These are phyloP conservation scores for Fraxinus excelsior DNA, from an alignment of 257 asterid genomes.

Conservation along the genomic window DNA sequence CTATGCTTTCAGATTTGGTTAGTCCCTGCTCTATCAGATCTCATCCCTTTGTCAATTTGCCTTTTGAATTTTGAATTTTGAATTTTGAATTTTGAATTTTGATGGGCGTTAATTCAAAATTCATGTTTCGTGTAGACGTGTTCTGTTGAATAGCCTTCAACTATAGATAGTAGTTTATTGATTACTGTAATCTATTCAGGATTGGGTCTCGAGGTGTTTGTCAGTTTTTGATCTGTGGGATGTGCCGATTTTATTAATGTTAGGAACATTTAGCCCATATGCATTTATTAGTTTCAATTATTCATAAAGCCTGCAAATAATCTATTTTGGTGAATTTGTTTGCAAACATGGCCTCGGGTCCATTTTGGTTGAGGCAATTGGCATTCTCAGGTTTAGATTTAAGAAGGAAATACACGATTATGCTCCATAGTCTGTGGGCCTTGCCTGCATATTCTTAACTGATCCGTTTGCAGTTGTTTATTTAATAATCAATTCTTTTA, in stretches of 20 bases:
- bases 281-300: constrained; percentile 5
- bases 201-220: constrained; percentile 17
- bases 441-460: constrained; percentile 3
- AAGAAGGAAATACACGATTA: background rate
- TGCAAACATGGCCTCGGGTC: background rate
- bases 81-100: background rate
- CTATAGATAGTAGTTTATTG: background rate
- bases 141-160: constrained; percentile 9
- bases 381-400: background rate
- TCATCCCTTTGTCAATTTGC: background rate
- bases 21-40: constrained; percentile 29
- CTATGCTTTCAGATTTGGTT: constrained; percentile 82
- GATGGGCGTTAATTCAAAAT: background rate
- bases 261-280: background rate
- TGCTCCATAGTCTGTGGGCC: background rate
- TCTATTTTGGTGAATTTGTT: constrained; percentile 6
- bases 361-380: background rate
- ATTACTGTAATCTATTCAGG: background rate
- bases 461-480: background rate
- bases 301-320: background rate
- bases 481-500: constrained; percentile 8
- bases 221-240: constrained; percentile 9
- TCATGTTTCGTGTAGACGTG: constrained; percentile 11
- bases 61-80: background rate
- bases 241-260: background rate